These are phyloP conservation scores for Symbiotaphrina buchneri DNA, from an alignment of 495 filamentous ascomycete genomes.

Conservation along the genomic window DNA sequence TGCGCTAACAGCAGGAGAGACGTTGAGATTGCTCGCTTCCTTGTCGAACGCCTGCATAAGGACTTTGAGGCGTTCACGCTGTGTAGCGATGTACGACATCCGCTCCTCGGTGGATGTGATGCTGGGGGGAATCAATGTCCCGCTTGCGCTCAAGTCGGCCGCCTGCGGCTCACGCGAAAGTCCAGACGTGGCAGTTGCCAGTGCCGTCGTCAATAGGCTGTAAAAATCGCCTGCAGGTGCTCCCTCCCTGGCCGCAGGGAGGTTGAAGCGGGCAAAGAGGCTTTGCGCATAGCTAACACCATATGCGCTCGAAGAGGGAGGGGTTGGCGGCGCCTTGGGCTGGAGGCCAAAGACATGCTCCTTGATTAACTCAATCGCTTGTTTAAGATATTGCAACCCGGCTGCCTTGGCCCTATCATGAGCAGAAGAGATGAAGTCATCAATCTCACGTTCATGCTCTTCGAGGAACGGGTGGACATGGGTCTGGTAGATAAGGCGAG, in stretches of 20 bases:
- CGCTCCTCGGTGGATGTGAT: conserved; percentile 31
- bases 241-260: conserved; percentile 33
- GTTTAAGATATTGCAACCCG: conserved; percentile 64
- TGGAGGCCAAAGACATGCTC: conserved; percentile 46
- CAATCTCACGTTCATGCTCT: conserved; percentile 75
- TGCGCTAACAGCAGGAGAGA: conserved; percentile 5
- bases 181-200: conserved; percentile 24
- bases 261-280: conserved; percentile 64
- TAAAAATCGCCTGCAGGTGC: conserved; percentile 40
- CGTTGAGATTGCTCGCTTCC: conserved; percentile 34
- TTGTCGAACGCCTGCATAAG: conserved; percentile 52
- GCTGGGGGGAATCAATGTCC: conserved; percentile 25
- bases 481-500: conserved; percentile 57
- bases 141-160: conserved; percentile 24
- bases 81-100: conserved; percentile 42
- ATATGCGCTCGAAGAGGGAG: conserved; percentile 21
- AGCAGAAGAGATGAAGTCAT: conserved; percentile 59
- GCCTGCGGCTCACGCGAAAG: too few relatives aligned
- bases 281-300: conserved; percentile 48
- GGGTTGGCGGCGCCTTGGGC: conserved; percentile 17
- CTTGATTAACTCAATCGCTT: conserved; percentile 49
- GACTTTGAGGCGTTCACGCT: conserved; percentile 46
- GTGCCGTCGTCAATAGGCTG: conserved; percentile 46
- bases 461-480: conserved; percentile 76
- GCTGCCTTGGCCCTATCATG: conserved; percentile 63